Evolutionary conservation across 1,284 basidiomycete species (phyloP).

Genomic region (Fomitopsis schrenkii): DNA sequence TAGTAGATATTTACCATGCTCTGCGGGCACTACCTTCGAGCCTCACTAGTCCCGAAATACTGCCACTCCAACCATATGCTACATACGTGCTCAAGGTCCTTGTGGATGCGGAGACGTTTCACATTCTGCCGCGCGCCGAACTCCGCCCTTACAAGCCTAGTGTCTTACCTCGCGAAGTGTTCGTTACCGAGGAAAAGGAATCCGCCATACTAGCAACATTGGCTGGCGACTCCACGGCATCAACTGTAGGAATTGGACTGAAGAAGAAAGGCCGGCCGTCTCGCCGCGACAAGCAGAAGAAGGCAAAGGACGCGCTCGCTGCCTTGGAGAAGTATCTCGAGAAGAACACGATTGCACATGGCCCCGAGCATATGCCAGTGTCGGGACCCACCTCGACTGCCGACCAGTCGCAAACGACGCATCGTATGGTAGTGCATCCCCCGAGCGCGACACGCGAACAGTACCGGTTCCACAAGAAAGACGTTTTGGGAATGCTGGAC

Average conservation of each 20-base stretch:
- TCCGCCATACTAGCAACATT: slow-evolving; percentile 8
- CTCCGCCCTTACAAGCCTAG: slow-evolving; percentile 55
- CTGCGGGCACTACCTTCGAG: slow-evolving; percentile 42
- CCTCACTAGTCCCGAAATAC: slow-evolving; percentile 35
- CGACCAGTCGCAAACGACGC: slow-evolving; percentile 20
- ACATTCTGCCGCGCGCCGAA: slow-evolving; percentile 51
- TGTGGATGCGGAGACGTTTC: slow-evolving; percentile 44
- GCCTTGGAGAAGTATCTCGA: slow-evolving; percentile 51
- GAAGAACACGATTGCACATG: slow-evolving; percentile 28
- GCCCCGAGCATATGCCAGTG: neutral
- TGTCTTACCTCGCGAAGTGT: slow-evolving; percentile 59
- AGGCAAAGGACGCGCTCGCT: slow-evolving; percentile 45
- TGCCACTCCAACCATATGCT: slow-evolving; percentile 43
- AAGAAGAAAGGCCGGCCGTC: slow-evolving; percentile 69
- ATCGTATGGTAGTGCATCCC: slow-evolving; percentile 35
- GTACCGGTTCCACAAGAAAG: slow-evolving; percentile 39
- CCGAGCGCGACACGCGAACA: slow-evolving; percentile 30
- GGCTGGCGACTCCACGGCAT: slow-evolving; percentile 1
- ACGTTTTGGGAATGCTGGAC: slow-evolving; percentile 32
- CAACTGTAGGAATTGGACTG: slow-evolving; percentile 13
- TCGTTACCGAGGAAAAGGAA: slow-evolving; percentile 38
- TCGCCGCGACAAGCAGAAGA: slow-evolving; percentile 53
- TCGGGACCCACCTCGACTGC: neutral
- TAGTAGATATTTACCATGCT: slow-evolving; percentile 48
- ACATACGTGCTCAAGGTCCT: slow-evolving; percentile 45